A percentile compares a stretch with the other conserved stretches of the same genome.
Evolutionary conservation across 2,329 filamentous ascomycete genomes (phyloP).

Genomic region (Annulohypoxylon truncatum): DNA sequence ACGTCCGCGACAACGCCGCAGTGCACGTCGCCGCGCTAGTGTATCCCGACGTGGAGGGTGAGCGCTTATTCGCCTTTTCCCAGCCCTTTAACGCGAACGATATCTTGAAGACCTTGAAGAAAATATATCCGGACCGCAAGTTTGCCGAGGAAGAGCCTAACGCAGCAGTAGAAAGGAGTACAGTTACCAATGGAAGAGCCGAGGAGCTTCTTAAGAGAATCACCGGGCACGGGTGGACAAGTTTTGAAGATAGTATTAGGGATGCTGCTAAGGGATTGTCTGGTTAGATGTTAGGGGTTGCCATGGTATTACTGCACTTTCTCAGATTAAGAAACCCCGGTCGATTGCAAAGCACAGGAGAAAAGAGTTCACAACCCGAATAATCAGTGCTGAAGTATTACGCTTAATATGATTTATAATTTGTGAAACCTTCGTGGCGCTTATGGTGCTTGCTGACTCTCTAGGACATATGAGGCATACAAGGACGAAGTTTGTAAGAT

Average conservation of each 20-base stretch:
- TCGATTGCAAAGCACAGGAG: neutral
- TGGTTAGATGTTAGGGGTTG: neutral
- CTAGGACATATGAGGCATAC: neutral
- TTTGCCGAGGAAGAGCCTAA: conserved; percentile 32
- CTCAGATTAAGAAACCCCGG: neutral
- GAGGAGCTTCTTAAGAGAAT: conserved; percentile 38
- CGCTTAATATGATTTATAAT: neutral
- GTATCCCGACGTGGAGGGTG: conserved; percentile 56
- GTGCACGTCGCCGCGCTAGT: conserved; percentile 65
- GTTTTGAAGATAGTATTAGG: conserved; percentile 35
- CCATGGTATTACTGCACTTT: neutral
- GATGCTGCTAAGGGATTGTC: conserved; percentile 8
- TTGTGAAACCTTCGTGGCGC: neutral
- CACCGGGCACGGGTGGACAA: conserved; percentile 40
- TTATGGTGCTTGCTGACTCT: neutral
- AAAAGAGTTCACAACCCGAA: neutral
- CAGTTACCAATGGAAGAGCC: conserved; percentile 36
- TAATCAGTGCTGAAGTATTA: neutral
- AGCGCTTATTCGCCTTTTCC: conserved; percentile 67
- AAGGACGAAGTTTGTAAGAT: neutral
- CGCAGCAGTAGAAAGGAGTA: conserved; percentile 23
- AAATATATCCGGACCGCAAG: conserved; percentile 33
- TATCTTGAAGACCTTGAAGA: conserved; percentile 48
- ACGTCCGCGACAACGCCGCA: conserved; percentile 61
- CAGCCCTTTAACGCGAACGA: conserved; percentile 59